These are phyloP conservation scores for Tripidium arundinaceum DNA, from an alignment of 202 grass and related monocot species.

Conservation along the genomic window DNA sequence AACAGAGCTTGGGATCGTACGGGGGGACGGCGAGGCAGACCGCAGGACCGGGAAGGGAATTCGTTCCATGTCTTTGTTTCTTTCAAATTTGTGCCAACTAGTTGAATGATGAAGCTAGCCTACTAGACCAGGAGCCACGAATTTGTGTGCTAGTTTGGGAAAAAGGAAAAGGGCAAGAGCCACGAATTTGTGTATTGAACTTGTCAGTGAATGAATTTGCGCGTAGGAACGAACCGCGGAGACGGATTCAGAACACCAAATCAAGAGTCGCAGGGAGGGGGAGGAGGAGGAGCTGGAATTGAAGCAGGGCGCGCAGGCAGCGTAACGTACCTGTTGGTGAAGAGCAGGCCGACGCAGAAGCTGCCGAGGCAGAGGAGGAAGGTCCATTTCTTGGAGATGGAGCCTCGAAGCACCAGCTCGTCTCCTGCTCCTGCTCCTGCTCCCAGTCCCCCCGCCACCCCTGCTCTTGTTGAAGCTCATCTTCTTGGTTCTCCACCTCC, in stretches of 20 bases:
- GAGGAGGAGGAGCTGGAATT: neutral
- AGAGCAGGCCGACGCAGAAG: constrained; percentile 92
- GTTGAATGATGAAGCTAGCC: too few relatives aligned
- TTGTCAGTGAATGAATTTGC: too few relatives aligned
- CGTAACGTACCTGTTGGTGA: constrained; percentile 67
- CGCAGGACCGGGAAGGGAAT: too few relatives aligned
- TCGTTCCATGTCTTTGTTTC: too few relatives aligned
- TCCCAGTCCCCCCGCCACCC: neutral
- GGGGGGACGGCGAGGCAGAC: too few relatives aligned
- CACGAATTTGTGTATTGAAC: too few relatives aligned
- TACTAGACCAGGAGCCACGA: too few relatives aligned
- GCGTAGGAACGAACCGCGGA: neutral
- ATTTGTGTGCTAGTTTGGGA: neutral
- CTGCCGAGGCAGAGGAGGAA: constrained; percentile 88
- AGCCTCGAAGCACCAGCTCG: constrained; percentile 46
- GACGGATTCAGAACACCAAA: neutral
- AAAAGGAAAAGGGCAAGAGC: neutral
- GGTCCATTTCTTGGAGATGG: constrained; percentile 82
- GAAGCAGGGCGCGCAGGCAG: neutral
- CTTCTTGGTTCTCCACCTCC: too few relatives aligned
- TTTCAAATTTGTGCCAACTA: too few relatives aligned
- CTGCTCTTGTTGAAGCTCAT: constrained; percentile 79
- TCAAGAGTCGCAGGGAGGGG: neutral
- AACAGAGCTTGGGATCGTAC: too few relatives aligned
- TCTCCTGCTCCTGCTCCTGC: constrained; percentile 31